Conservation (phyloP, 306 rosid genomes). For the Rosa rugosa region DNA sequence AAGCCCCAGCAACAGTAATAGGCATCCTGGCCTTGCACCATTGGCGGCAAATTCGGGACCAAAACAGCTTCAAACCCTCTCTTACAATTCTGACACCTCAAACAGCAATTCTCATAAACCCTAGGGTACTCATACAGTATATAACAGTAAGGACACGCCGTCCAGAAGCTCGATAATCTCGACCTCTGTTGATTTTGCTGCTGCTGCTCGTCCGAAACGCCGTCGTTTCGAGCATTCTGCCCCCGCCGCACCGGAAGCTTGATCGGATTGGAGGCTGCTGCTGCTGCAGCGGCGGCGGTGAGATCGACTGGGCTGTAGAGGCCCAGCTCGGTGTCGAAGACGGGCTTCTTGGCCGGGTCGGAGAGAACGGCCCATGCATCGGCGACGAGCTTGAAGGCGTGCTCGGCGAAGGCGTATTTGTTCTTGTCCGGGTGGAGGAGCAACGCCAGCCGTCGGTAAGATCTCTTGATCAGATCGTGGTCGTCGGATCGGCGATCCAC, state of each 20-base stretch:
- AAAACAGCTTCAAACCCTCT: conserved; percentile 63
- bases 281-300: neutral
- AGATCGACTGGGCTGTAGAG: conserved; percentile 49
- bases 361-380: conserved; percentile 82
- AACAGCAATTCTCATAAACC: conserved; percentile 70
- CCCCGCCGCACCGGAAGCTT: conserved; percentile 59
- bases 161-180: conserved; percentile 70
- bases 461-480: conserved; percentile 49
- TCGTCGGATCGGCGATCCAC: conserved; percentile 59
- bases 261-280: neutral
- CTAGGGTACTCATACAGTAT: conserved; percentile 65
- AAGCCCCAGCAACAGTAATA: conserved; percentile 85
- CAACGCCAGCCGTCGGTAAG: conserved; percentile 74
- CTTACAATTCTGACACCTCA: conserved; percentile 80
- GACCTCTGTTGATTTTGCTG: conserved; percentile 21
- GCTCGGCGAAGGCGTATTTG: conserved; percentile 58
- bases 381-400: conserved; percentile 71
- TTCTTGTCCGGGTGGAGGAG: conserved; percentile 90
- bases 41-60: conserved; percentile 55
- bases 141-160: conserved; percentile 92
- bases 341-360: conserved; percentile 51
- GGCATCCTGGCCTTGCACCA: conserved; percentile 75
- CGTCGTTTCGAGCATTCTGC: conserved; percentile 5
- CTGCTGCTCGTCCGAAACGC: neutral
- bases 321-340: conserved; percentile 51